These are phyloP conservation scores for Apium graveolens DNA, from an alignment of 129 eudicot species.

Conservation along the genomic window DNA sequence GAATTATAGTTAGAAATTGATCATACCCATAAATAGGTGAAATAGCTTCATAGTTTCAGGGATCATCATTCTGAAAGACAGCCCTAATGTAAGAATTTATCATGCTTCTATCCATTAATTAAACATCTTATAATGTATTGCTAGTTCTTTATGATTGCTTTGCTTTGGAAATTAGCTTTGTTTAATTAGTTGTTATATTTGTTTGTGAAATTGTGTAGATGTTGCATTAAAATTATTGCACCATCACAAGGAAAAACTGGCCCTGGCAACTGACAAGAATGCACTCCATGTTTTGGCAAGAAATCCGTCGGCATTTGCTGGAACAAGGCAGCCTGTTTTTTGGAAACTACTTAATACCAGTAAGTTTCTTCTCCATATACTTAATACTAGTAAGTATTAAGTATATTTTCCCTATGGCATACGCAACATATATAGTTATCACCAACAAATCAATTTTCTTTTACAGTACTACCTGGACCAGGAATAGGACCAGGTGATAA, in stretches of 20 bases:
- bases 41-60: no score
- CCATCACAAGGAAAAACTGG: neutral
- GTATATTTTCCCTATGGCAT: neutral
- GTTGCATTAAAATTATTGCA: slow-evolving; percentile 17
- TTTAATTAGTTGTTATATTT: neutral
- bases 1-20: no score
- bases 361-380: neutral
- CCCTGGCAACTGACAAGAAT: neutral
- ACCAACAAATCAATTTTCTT: neutral
- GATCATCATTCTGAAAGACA: no score
- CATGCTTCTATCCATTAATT: no score
- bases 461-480: slow-evolving; percentile 1
- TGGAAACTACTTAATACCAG: slow-evolving; percentile 11
- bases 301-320: slow-evolving; percentile 16
- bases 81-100: no score
- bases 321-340: neutral
- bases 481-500: neutral
- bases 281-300: slow-evolving; percentile 22
- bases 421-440: neutral
- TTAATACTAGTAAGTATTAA: neutral
- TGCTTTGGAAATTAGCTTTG: no score
- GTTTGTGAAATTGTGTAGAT: slow-evolving; percentile 12
- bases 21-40: no score
- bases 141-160: no score
- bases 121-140: no score